These are phyloP conservation scores for Fonsecaea nubica DNA, from an alignment of 2,329 filamentous ascomycete genomes.

Conservation along the genomic window DNA sequence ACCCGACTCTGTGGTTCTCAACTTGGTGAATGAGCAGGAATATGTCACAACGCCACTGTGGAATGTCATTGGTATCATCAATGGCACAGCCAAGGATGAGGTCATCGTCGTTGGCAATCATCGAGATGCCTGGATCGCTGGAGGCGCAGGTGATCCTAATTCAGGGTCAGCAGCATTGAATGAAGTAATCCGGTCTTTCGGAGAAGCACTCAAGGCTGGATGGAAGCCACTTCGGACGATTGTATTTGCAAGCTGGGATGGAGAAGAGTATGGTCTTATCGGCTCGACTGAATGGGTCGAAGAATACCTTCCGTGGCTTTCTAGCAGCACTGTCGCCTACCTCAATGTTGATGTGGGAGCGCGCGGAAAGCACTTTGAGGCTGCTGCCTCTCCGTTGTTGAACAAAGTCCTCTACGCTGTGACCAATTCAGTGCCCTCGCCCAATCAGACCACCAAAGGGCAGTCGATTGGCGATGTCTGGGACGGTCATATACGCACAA, in stretches of 20 bases:
- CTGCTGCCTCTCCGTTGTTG: constrained; percentile 75
- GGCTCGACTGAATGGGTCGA: constrained; percentile 95
- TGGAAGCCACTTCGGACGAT: constrained; percentile 90
- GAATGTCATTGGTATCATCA: constrained; percentile 92
- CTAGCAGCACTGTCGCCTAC: constrained; percentile 75
- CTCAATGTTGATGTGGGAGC: constrained; percentile 83
- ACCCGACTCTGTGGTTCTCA: constrained; percentile 71
- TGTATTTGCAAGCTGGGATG: constrained; percentile 86
- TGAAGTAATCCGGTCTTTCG: constrained; percentile 78
- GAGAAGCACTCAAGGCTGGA: constrained; percentile 71
- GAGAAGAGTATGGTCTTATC: constrained; percentile 83
- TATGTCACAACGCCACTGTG: constrained; percentile 83
- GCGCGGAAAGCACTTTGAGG: constrained; percentile 67
- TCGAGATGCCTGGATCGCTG: constrained; percentile 85
- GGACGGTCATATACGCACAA: constrained; percentile 66
- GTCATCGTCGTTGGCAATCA: constrained; percentile 92
- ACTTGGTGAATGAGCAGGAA: constrained; percentile 78
- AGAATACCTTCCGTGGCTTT: constrained; percentile 83
- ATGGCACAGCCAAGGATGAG: constrained; percentile 78
- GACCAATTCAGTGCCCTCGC: constrained; percentile 61
- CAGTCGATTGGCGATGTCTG: constrained; percentile 74
- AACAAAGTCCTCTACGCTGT: constrained; percentile 69
- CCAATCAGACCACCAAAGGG: constrained; percentile 74
- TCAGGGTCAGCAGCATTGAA: constrained; percentile 80
- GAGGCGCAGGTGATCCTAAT: constrained; percentile 83